Conservation (phyloP, 2,329 filamentous ascomycete genomes). For the Alternaria triticina region DNA sequence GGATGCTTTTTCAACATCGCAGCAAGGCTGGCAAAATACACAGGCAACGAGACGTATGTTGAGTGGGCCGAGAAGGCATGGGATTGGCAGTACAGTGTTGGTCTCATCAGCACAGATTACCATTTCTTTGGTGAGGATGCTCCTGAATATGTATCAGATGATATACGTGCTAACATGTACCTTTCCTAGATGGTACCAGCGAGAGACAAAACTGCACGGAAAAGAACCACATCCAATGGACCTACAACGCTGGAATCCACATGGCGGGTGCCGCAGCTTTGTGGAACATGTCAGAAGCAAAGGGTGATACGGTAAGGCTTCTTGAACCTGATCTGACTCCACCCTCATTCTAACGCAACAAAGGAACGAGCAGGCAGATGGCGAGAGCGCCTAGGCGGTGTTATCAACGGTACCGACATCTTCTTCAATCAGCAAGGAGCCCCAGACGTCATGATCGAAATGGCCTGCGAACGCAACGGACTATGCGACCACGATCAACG, state of each 20-base stretch:
- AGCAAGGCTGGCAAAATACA: slow-evolving; percentile 72
- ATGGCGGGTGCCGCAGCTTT: slow-evolving; percentile 54
- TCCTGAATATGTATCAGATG: background rate
- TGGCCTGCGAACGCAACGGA: slow-evolving; percentile 52
- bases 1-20: slow-evolving; percentile 80
- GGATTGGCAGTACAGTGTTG: slow-evolving; percentile 58
- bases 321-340: too few species aligned
- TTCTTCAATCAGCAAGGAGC: slow-evolving; percentile 55
- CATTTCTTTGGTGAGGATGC: slow-evolving; percentile 45
- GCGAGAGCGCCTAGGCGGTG: slow-evolving; percentile 31
- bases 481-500: slow-evolving; percentile 56
- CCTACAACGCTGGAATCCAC: slow-evolving; percentile 54
- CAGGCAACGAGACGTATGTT: slow-evolving; percentile 58
- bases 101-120: slow-evolving; percentile 56
- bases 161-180: background rate
- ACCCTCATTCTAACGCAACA: background rate
- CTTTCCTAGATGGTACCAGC: slow-evolving; percentile 44
- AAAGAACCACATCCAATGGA: slow-evolving; percentile 54
- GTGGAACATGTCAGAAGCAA: slow-evolving; percentile 53
- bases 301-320: slow-evolving; percentile 28
- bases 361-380: slow-evolving; percentile 28
- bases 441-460: slow-evolving; percentile 53
- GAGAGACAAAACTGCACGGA: slow-evolving; percentile 52
- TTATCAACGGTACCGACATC: slow-evolving; percentile 47
- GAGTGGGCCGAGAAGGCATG: slow-evolving; percentile 70